Percentiles rank a stretch among this genome's conserved stretches.
phyloP scores from a whole-genome alignment of 1,284 basidiomycete species.

The Cryptococcus neoformans region DNA sequence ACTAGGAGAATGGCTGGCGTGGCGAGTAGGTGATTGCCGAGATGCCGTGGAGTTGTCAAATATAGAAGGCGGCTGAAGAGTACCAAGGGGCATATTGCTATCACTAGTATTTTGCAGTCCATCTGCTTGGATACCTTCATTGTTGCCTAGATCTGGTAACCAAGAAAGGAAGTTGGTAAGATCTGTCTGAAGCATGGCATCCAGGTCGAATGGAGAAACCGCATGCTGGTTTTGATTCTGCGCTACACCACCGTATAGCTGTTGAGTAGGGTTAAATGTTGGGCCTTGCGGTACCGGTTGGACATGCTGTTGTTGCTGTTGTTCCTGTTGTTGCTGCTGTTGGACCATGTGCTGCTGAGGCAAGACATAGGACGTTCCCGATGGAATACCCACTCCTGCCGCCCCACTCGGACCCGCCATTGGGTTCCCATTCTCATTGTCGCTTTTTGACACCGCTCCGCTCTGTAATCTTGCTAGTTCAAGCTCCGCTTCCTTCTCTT shows the following conservation, averaged over 20 bases:
- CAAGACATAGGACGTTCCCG: neutral
- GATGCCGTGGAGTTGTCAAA: neutral
- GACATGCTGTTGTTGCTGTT: neutral
- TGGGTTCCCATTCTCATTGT: neutral
- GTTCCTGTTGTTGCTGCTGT: neutral
- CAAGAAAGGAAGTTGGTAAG: conserved; percentile 37
- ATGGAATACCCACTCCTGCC: conserved; percentile 6
- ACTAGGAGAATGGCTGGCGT: conserved; percentile 13
- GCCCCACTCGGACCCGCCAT: conserved; percentile 14
- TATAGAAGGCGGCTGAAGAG: neutral
- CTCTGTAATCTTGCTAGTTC: conserved; percentile 34
- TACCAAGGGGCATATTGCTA: no score
- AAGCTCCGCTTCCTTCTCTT: conserved; percentile 42
- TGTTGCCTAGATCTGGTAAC: conserved; percentile 34
- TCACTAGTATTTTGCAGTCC: neutral
- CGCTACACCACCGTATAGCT: neutral
- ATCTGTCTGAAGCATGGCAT: conserved; percentile 35
- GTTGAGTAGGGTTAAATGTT: neutral
- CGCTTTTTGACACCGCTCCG: conserved; percentile 4
- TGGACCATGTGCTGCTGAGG: neutral
- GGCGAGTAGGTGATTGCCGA: conserved; percentile 18
- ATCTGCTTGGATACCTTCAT: neutral
- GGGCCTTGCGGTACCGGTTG: neutral
- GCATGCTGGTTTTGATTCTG: conserved; percentile 1
- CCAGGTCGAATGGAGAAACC: conserved; percentile 42